Base-by-base conservation (phyloP, 2,329 filamentous ascomycete genomes). In the Aspergillus fijiensis region DNA sequence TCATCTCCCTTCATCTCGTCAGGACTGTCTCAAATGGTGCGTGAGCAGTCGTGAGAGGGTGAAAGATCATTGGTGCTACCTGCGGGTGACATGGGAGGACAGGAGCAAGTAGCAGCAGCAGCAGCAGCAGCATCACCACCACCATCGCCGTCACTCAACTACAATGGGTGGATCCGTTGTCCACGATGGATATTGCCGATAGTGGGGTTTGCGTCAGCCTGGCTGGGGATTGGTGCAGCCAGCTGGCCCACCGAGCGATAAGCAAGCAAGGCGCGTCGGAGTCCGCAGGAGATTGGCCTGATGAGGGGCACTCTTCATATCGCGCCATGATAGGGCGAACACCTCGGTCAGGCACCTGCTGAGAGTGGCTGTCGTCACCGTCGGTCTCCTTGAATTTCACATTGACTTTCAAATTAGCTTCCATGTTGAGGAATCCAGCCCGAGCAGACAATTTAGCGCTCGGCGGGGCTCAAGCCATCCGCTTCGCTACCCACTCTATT, bases 241-340 rank as follows among this genome's bases (percentile, higher is more conserved):
- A 7, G 11, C 11, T 5, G 27, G 53, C 25, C 53, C 53, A 45
- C 42, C 53, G 11, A 25, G 16, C 16, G 53, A 55, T 55, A 55
- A 55, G 53, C 39, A 55, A 45, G 53, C 53, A 55, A 55, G 53
- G 53, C 42, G 53, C 53, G 53, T 55, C 53, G 53, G 53, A 55
- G 42, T 55, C 53, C 53, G 53, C 42, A 55, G 53, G 53, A 47
- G 53, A 55, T 42, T 35, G 25, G 42, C 42, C 23, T 10, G 42
- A 19, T 16, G n/a, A 33, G 42, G 25, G 23, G 12, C 14, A 47
- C 14, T 16, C 16, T 16, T 23, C n/a, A 45, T 45, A n/a, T 45
- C 16, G 39, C 39, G 16, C 39, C 39, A 45, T 45, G 39, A 45
- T 45, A 45, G 16, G 16, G 16, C n/a, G 39, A 19, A 45, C 14